Percentiles rank a stretch among this genome's conserved stretches.
Conservation (phyloP, 1,284 basidiomycete genomes). For the Neonothopanus nambi region DNA sequence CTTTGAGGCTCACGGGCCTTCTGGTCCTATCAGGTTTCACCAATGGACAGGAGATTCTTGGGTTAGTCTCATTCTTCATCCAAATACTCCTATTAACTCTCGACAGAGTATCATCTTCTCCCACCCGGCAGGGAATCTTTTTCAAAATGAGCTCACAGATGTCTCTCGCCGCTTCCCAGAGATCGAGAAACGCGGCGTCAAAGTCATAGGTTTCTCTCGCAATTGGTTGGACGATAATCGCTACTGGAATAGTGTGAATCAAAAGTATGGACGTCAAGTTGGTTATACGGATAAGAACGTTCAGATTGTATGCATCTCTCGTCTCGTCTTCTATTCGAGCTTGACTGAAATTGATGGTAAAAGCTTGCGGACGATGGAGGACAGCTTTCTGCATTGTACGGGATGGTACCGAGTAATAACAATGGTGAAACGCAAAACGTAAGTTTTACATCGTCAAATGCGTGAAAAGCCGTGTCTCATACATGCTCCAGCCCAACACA, state of each 20-base stretch:
- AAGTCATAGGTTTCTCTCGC: slow-evolving; percentile 12
- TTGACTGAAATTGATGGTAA: not conserved
- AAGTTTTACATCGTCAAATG: not conserved
- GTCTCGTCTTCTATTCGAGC: no score
- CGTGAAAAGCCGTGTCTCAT: not conserved
- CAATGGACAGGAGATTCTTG: slow-evolving; percentile 89
- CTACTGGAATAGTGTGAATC: slow-evolving; percentile 9
- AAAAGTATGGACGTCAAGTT: slow-evolving; percentile 10
- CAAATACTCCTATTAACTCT: slow-evolving; percentile 11
- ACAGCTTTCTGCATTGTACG: slow-evolving; percentile 8
- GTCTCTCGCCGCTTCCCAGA: slow-evolving; percentile 11
- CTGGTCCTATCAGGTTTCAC: slow-evolving; percentile 84
- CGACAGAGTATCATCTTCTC: slow-evolving; percentile 15
- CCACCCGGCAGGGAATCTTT: slow-evolving; percentile 12
- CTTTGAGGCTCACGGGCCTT: slow-evolving; percentile 82
- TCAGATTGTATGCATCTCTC: slow-evolving; percentile 7
- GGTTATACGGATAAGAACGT: slow-evolving; percentile 5
- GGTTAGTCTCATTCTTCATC: slow-evolving; percentile 46
- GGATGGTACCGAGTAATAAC: slow-evolving; percentile 8
- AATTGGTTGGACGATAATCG: slow-evolving; percentile 13
- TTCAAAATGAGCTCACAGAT: slow-evolving; percentile 10
- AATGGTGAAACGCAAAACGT: not conserved
- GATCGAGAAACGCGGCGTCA: slow-evolving; percentile 12
- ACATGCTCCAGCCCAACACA: slow-evolving; percentile 6
- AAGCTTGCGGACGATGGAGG: slow-evolving; percentile 16